A percentile compares a stretch with the other conserved stretches of the same genome.
Conservation (phyloP, 2,329 filamentous ascomycete species). For the Teratosphaeria pseudoeucalypti region DNA sequence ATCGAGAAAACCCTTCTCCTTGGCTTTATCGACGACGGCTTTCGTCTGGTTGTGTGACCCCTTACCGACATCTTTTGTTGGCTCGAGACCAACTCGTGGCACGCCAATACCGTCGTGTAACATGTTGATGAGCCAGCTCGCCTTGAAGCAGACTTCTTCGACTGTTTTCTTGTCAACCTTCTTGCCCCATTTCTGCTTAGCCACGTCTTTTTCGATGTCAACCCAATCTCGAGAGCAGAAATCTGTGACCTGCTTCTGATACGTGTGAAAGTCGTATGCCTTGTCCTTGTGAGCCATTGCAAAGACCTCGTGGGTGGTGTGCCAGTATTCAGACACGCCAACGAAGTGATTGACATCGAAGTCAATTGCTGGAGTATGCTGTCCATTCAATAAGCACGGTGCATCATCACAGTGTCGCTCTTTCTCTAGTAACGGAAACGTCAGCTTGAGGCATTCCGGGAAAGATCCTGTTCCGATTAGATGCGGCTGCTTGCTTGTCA, state of each 20-base stretch:
- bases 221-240: constrained; percentile 82
- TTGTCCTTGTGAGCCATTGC: constrained; percentile 63
- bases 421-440: constrained; percentile 80
- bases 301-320: constrained; percentile 93
- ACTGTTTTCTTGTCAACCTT: constrained; percentile 66
- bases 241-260: constrained; percentile 71
- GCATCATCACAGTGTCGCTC: constrained; percentile 71
- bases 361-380: constrained; percentile 89
- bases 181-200: constrained; percentile 58
- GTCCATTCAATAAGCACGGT: constrained; percentile 81
- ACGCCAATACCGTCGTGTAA: constrained; percentile 93
- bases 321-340: constrained; percentile 97
- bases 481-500: constrained; percentile 35
- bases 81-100: constrained; percentile 65
- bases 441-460: constrained; percentile 69
- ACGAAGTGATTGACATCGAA: constrained; percentile 97
- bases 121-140: constrained; percentile 94
- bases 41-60: constrained; percentile 61
- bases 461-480: constrained; percentile 81
- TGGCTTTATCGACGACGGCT: constrained; percentile 58
- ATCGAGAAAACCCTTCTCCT: constrained; percentile 62
- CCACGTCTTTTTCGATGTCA: constrained; percentile 57
- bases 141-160: constrained; percentile 90
- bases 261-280: constrained; percentile 81
- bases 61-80: constrained; percentile 40